Percentiles rank a stretch among this genome's conserved stretches.
phyloP scores from a whole-genome alignment of 192 early-diverging fungal species.

The Anaeromyces robustus region DNA sequence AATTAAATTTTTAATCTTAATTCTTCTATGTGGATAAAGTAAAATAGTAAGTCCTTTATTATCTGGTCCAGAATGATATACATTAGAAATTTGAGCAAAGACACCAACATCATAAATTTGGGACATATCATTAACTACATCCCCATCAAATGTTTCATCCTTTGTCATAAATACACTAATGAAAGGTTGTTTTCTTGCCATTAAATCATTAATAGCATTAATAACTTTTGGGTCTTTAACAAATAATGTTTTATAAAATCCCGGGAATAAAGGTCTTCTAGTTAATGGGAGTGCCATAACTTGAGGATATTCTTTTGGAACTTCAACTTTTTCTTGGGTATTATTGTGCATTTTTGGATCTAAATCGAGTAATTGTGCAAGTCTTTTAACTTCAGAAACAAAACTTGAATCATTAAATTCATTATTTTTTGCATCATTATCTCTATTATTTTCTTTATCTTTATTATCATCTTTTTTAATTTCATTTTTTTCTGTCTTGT shows the following conservation, averaged over 20 bases:
- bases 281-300: constrained; percentile 87
- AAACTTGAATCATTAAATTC: not conserved
- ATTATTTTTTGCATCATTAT: not conserved
- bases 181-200: constrained; percentile 89
- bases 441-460: not conserved
- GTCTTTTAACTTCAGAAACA: not conserved
- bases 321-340: constrained; percentile 1
- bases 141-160: constrained; percentile 73
- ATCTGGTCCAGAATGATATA: constrained; percentile 57
- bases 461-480: not conserved
- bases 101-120: constrained; percentile 86
- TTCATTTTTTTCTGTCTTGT: not conserved
- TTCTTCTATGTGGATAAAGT: constrained; percentile 86
- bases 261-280: constrained; percentile 84
- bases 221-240: constrained; percentile 89
- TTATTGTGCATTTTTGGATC: not conserved
- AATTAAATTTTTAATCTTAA: constrained; percentile 58
- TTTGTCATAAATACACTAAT: constrained; percentile 88
- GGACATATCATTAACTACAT: constrained; percentile 53
- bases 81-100: constrained; percentile 91
- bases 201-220: constrained; percentile 75
- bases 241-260: constrained; percentile 94
- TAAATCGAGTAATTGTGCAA: not conserved
- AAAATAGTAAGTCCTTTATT: constrained; percentile 65
- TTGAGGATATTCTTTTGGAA: constrained; percentile 86